Base-by-base conservation (phyloP, 2,329 filamentous ascomycete species). In the Xylariales sp. region DNA sequence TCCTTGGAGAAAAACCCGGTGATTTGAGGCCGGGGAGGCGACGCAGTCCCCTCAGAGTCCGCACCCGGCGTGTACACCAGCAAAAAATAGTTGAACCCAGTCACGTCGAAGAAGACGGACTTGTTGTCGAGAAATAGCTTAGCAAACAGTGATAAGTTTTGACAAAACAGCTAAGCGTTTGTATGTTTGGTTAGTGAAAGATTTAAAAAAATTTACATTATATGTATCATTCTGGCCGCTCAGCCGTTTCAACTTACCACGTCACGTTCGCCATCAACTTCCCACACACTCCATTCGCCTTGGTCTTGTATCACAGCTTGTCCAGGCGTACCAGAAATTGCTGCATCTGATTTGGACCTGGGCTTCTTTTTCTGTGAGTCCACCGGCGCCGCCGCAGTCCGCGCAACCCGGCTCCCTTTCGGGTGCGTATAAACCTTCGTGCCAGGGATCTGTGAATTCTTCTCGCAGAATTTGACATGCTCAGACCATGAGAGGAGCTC, bases 1-100 rank as follows among this genome's bases (percentile, higher is more conserved):
- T 98, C 93, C 59, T 98, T 97, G 46, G 87, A 94, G 68, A 97
- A 98, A 73, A 97, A 97, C n/a, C 93, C 93, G 1, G 91, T 78
- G 20, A 96, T 82, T 54, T 83, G 79, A 15, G 62, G 55, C 28
- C 61, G 57, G 23, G 29, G 32, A 37, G 7, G 40, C 7, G 35
- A 15, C 5, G 11, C 19, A 6, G 20, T 14, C 10, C 34, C 25
- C 38, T 37, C 11, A 21, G 40, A 37, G 36, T 6, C 38, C 24
- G 23, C 7, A 71, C 72, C 50, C n/a, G 76, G 68, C 7, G 81
- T 85, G 55, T 90, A 85, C 30, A 93, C 85, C 37, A 97, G 80
- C 5, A 95, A 76, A 60, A 95, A 97, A 70, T 95, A 98, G 50
- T 95, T 82, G 66, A 98, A 98, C 36, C 86, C 88, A 5, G 82